Percentiles rank a stretch among this genome's conserved stretches.
Evolutionary conservation across 78 protist species (phyloP).

Genomic region (Dictyostelium firmibasis): DNA sequence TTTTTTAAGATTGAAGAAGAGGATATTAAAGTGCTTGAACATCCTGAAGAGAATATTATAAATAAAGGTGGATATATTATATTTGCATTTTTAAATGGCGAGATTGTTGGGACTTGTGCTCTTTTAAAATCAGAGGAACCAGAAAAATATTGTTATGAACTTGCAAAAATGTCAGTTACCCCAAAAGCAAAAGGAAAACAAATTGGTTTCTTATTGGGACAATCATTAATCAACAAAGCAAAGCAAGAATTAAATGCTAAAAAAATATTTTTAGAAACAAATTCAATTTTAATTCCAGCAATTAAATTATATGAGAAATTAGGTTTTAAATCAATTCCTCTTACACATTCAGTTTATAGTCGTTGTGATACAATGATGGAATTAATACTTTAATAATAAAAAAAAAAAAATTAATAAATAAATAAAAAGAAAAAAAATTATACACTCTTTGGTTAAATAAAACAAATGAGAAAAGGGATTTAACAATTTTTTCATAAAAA

Average conservation of each 20-base stretch:
- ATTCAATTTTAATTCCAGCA: background rate
- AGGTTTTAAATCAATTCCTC: background rate
- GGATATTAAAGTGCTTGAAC: background rate
- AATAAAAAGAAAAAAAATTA: background rate
- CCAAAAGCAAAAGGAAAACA: slow-evolving; percentile 11
- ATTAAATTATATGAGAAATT: slow-evolving; percentile 17
- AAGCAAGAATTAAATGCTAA: background rate
- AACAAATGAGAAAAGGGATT: no score
- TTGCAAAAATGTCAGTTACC: background rate
- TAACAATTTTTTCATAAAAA: no score
- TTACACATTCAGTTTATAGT: background rate
- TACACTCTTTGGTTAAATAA: no score
- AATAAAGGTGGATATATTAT: background rate
- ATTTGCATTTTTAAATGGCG: background rate
- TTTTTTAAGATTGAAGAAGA: background rate
- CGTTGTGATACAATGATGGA: background rate
- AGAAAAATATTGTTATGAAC: background rate
- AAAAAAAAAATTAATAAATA: background rate
- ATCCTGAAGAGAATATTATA: slow-evolving; percentile 2
- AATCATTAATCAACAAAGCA: background rate
- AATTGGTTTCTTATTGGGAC: background rate
- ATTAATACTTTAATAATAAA: background rate
- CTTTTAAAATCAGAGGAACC: background rate
- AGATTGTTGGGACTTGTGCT: background rate
- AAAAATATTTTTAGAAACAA: background rate